These are phyloP conservation scores for Wickerhamomyces tratensis DNA, from an alignment of 805 yeast genomes.

Conservation along the genomic window DNA sequence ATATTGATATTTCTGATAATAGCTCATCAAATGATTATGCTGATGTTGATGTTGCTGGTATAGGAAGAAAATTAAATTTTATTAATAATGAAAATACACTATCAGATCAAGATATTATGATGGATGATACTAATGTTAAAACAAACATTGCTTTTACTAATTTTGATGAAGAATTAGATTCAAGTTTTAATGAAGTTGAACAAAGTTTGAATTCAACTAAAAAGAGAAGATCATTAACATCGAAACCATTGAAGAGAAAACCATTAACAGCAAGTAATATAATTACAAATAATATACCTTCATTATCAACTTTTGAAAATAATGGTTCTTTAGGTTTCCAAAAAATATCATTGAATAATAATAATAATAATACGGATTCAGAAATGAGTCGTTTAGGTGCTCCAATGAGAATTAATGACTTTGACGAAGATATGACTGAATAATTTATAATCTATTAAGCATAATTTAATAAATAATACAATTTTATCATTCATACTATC, in stretches of 20 bases:
- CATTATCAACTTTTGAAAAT: no score
- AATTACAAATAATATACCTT: no score
- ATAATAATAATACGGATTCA: no score
- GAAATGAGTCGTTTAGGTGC: conserved; percentile 2
- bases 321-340: not conserved
- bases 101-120: not conserved
- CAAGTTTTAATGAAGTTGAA: conserved; percentile 10
- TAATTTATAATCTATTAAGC: not conserved
- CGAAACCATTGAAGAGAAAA: conserved; percentile 8
- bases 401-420: conserved; percentile 3
- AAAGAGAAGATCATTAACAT: conserved; percentile 17
- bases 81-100: no score
- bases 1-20: not conserved
- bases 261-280: not conserved
- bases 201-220: conserved; percentile 7
- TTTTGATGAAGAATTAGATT: conserved; percentile 4
- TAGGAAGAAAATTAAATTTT: not conserved
- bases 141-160: not conserved
- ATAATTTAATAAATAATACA: not conserved
- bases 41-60: conserved; percentile 11
- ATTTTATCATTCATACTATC: no score
- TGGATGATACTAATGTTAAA: not conserved
- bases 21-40: not conserved
- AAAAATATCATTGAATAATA: not conserved
- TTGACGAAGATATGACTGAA: not conserved